A percentile compares a stretch with the other conserved stretches of the same genome.
phyloP scores from a whole-genome alignment of 2,329 filamentous ascomycete species.

The Phaeophleospora eucalypticola region DNA sequence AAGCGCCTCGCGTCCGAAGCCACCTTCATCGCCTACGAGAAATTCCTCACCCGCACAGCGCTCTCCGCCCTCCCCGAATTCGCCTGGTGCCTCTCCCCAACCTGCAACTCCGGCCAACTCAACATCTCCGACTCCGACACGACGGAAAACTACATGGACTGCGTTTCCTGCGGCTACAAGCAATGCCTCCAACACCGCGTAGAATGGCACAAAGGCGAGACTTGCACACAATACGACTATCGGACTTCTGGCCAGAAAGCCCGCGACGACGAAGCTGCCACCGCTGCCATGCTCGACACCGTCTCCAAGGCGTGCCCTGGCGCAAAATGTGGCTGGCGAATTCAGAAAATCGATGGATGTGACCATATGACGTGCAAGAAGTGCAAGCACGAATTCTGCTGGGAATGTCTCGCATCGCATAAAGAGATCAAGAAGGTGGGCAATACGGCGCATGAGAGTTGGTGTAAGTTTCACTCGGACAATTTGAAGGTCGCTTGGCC shows the following conservation, averaged over 20 bases:
- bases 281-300: constrained; percentile 28
- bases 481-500: constrained; percentile 29
- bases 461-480: constrained; percentile 29
- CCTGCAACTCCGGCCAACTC: constrained; percentile 52
- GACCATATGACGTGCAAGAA: constrained; percentile 39
- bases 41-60: constrained; percentile 41
- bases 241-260: constrained; percentile 24
- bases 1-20: constrained; percentile 42
- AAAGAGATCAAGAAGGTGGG: constrained; percentile 26
- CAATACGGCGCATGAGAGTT: constrained; percentile 26
- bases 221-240: constrained; percentile 38
- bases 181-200: constrained; percentile 36
- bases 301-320: constrained; percentile 39
- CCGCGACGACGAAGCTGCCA: constrained; percentile 24
- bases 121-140: constrained; percentile 30
- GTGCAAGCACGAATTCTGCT: constrained; percentile 41
- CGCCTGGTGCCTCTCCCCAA: constrained; percentile 49
- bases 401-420: constrained; percentile 31
- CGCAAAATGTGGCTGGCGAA: constrained; percentile 33
- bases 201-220: constrained; percentile 39
- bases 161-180: constrained; percentile 33
- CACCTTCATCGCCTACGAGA: constrained; percentile 47
- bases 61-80: constrained; percentile 46
- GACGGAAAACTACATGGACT: constrained; percentile 37
- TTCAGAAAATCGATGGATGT: constrained; percentile 40